phyloP scores from a whole-genome alignment of 2,329 filamentous ascomycete genomes.

The Plectosphaerella cucumerina region DNA sequence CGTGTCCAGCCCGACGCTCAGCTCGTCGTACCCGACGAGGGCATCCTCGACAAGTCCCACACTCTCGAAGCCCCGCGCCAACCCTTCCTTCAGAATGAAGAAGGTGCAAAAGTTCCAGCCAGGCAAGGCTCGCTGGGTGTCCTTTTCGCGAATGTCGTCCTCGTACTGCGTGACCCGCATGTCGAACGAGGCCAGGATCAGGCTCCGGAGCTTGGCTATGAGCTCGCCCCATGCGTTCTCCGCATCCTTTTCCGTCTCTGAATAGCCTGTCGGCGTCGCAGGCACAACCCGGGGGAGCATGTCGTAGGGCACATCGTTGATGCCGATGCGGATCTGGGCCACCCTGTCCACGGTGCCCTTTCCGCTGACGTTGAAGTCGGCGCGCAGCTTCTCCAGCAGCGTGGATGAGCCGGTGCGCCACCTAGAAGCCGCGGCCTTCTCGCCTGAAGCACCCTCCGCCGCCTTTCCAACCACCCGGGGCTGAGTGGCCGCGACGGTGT shows the following conservation, averaged over 20 bases:
- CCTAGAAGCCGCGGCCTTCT: conserved; percentile 64
- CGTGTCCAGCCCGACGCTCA: conserved; percentile 80
- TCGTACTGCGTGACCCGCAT: conserved; percentile 89
- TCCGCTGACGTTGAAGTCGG: conserved; percentile 79
- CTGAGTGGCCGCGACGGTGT: conserved; percentile 75
- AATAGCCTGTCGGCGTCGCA: conserved; percentile 59
- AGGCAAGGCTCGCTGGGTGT: conserved; percentile 78
- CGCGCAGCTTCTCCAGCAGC: conserved; percentile 81
- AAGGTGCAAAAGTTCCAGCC: conserved; percentile 99
- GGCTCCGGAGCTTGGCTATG: conserved; percentile 77
- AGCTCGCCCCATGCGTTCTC: conserved; percentile 81
- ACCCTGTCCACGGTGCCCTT: conserved; percentile 75
- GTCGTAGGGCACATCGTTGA: conserved; percentile 65
- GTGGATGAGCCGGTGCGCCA: conserved; percentile 79
- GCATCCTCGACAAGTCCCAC: conserved; percentile 95
- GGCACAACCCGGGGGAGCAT: conserved; percentile 59
- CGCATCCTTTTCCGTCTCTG: conserved; percentile 71
- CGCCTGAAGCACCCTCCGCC: conserved; percentile 51
- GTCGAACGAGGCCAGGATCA: conserved; percentile 89
- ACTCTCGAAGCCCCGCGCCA: conserved; percentile 91
- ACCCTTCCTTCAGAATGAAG: conserved; percentile 93
- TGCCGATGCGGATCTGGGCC: conserved; percentile 76
- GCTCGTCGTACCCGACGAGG: conserved; percentile 88
- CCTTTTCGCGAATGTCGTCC: conserved; percentile 93
- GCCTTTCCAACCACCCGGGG: conserved; percentile 57